Evolutionary conservation across 129 eudicot genomes (phyloP).

Genomic region (Daucus carota): DH1_v3.0 NC_030385.2:41264001-41264500

Average conservation of each 20-base stretch:
- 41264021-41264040: no score
- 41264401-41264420: neutral
- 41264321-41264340: neutral
- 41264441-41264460: no score
- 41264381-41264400: neutral
- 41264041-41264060: no score
- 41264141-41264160: no score
- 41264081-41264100: no score
- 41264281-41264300: neutral
- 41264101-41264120: no score
- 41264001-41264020: no score
- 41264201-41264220: neutral
- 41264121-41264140: no score
- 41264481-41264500: no score
- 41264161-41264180: neutral
- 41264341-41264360: neutral
- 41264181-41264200: neutral
- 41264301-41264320: neutral
- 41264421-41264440: no score
- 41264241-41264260: conserved; percentile 2
- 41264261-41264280: neutral
- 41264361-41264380: neutral
- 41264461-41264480: no score
- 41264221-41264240: neutral
- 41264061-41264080: no score